Conservation (phyloP, 805 yeast genomes). For the Saccharomycopsis sp. region DNA sequence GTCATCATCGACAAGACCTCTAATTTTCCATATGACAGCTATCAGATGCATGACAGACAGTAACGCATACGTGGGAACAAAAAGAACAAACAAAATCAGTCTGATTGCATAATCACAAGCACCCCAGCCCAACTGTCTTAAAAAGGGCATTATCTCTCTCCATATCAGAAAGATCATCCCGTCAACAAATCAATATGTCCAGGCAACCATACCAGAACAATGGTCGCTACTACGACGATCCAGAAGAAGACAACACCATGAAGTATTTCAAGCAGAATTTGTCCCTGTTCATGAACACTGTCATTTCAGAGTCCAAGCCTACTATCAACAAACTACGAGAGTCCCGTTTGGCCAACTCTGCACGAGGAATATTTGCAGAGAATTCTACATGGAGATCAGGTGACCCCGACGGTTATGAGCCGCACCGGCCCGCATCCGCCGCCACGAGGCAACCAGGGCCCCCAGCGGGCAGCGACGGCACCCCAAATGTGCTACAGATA, state of each 20-base stretch:
- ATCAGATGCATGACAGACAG: not conserved
- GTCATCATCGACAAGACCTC: not conserved
- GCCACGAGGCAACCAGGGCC: not conserved
- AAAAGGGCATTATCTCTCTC: too few relatives aligned
- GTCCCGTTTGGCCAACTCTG: not conserved
- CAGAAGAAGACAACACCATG: not conserved
- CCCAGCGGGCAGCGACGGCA: not conserved
- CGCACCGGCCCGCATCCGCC: too few relatives aligned
- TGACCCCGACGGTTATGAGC: not conserved
- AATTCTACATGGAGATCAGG: not conserved
- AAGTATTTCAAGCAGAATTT: not conserved
- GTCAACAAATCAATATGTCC: not conserved
- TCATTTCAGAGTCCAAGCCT: not conserved
- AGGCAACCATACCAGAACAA: not conserved
- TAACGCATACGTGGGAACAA: not conserved
- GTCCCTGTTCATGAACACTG: not conserved
- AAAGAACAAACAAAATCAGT: not conserved
- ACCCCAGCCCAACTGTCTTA: not conserved
- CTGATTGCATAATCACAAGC: not conserved
- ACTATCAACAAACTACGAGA: not conserved
- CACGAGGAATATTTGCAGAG: not conserved
- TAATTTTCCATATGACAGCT: not conserved
- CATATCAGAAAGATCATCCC: too few relatives aligned
- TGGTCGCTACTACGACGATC: not conserved
- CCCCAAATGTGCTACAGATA: slow-evolving; percentile 23